phyloP scores from a whole-genome alignment of 179 eudicot genomes.

The Beta lomatogona region DNA sequence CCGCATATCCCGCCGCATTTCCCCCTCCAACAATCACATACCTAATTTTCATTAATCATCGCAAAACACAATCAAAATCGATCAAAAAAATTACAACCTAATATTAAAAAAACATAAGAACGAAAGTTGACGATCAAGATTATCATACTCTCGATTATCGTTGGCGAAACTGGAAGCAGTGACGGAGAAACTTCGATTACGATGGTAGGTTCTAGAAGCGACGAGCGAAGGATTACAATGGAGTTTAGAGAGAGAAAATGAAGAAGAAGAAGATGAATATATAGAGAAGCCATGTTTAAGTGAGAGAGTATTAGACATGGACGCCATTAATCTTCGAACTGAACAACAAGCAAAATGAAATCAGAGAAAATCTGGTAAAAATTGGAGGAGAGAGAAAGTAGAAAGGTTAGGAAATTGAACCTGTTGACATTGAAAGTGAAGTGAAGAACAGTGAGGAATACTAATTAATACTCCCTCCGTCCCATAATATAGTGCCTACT shows the following conservation, averaged over 20 bases:
- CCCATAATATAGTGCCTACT: too few species aligned
- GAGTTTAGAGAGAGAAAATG: constrained; percentile 37
- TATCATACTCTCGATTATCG: constrained; percentile 77
- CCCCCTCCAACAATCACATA: constrained; percentile 97
- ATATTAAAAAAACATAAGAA: too few species aligned
- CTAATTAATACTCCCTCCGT: too few species aligned
- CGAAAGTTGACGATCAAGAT: not conserved
- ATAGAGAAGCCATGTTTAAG: constrained; percentile 63
- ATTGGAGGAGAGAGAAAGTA: not conserved
- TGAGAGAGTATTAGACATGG: constrained; percentile 46
- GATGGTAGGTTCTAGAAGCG: constrained; percentile 47
- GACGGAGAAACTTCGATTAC: constrained; percentile 43
- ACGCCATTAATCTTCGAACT: constrained; percentile 67
- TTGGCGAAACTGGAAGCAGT: constrained; percentile 68
- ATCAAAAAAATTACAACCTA: not conserved
- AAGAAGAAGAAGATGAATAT: constrained; percentile 46
- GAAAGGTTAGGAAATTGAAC: constrained; percentile 24
- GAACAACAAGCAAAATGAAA: constrained; percentile 17
- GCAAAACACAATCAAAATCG: constrained; percentile 7
- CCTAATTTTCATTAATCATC: constrained; percentile 35
- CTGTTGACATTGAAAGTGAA: constrained; percentile 46
- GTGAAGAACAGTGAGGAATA: not conserved
- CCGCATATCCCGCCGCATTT: constrained; percentile 95
- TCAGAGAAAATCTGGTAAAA: not conserved
- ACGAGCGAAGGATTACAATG: constrained; percentile 22